Percentiles rank a stretch among this genome's conserved stretches.
phyloP scores from a whole-genome alignment of 2,329 filamentous ascomycete species.

The Ophioceras dolichostomum region DNA sequence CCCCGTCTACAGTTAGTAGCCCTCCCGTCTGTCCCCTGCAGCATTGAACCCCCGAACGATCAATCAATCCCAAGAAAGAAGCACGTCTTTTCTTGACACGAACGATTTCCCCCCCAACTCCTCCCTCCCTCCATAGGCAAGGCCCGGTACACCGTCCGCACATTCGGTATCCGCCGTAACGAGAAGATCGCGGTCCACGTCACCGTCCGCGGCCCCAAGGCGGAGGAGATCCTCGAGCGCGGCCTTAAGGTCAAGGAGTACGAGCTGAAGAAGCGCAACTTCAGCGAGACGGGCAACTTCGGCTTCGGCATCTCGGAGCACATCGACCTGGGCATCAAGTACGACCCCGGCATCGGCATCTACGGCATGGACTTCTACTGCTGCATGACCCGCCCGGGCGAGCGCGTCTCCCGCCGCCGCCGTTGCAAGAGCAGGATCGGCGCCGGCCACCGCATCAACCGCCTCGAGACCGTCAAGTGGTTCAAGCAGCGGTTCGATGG shows the following conservation, averaged over 20 bases:
- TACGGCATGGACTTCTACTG: slow-evolving; percentile 99
- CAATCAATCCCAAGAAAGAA: not conserved
- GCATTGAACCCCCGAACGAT: not conserved
- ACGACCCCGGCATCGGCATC: slow-evolving; percentile 95
- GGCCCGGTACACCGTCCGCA: slow-evolving; percentile 99
- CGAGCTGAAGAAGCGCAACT: slow-evolving; percentile 98
- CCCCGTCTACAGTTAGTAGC: slow-evolving; percentile 85
- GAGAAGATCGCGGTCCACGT: slow-evolving; percentile 99
- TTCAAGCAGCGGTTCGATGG: slow-evolving; percentile 87
- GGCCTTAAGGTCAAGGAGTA: slow-evolving; percentile 99
- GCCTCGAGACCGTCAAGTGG: slow-evolving; percentile 95
- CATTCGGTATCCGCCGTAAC: slow-evolving; percentile 99
- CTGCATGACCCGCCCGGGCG: slow-evolving; percentile 99
- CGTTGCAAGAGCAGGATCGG: slow-evolving; percentile 81
- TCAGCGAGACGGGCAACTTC: slow-evolving; percentile 99
- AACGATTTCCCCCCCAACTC: not conserved
- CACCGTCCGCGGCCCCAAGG: slow-evolving; percentile 93
- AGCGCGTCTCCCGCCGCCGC: slow-evolving; percentile 92
- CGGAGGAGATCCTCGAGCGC: slow-evolving; percentile 99
- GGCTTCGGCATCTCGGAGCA: slow-evolving; percentile 99
- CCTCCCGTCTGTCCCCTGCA: not conserved
- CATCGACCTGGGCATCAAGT: slow-evolving; percentile 99
- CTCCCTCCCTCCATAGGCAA: slow-evolving; percentile 76
- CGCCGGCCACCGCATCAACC: slow-evolving; percentile 83
- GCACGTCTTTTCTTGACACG: not conserved